These are phyloP conservation scores for Parachlorella kessleri DNA, from an alignment of 139 green algal species.

Conservation along the genomic window DNA sequence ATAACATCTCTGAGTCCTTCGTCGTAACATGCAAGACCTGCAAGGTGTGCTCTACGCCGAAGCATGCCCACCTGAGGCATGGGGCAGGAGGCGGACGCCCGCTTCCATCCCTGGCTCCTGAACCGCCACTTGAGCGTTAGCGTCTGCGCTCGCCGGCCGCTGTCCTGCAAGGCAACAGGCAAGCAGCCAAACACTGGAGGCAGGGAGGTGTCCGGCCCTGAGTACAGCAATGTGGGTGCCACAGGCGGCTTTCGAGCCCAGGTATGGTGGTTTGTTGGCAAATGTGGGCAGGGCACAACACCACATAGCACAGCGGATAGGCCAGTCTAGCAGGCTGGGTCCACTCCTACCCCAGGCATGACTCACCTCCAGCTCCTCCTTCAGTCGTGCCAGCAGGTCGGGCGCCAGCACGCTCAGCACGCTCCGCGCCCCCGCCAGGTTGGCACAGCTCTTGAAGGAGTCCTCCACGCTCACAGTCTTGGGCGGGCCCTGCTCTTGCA, in stretches of 20 bases:
- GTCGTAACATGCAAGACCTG: slow-evolving; percentile 2
- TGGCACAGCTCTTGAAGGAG: slow-evolving; percentile 60
- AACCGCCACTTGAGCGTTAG: slow-evolving; percentile 76
- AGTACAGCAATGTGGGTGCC: too few relatives aligned
- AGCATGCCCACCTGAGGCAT: slow-evolving; percentile 41
- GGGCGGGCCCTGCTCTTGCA: slow-evolving; percentile 50
- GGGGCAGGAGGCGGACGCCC: slow-evolving; percentile 51
- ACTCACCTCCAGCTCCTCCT: slow-evolving; percentile 58
- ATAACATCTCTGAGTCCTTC: too few relatives aligned
- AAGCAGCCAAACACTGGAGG: too few relatives aligned
- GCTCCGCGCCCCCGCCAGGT: slow-evolving; percentile 22
- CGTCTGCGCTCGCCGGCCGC: slow-evolving; percentile 41
- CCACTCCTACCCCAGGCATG: neutral
- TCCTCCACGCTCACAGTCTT: slow-evolving; percentile 86
- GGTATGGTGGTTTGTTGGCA: too few relatives aligned
- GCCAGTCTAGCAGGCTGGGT: neutral
- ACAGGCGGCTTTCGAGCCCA: too few relatives aligned
- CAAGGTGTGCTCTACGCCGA: neutral
- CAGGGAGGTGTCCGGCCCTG: too few relatives aligned
- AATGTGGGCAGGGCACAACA: too few relatives aligned
- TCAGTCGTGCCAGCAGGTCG: slow-evolving; percentile 68
- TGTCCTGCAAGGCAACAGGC: slow-evolving; percentile 19
- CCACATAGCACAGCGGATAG: too few relatives aligned
- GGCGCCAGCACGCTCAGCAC: slow-evolving; percentile 66
- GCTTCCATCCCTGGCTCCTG: slow-evolving; percentile 49